Evolutionary conservation across 108 stramenopile genomes (phyloP), one percentile per base, ranked within the genome.

Genomic region (Skeletonema tropicum): DNA sequence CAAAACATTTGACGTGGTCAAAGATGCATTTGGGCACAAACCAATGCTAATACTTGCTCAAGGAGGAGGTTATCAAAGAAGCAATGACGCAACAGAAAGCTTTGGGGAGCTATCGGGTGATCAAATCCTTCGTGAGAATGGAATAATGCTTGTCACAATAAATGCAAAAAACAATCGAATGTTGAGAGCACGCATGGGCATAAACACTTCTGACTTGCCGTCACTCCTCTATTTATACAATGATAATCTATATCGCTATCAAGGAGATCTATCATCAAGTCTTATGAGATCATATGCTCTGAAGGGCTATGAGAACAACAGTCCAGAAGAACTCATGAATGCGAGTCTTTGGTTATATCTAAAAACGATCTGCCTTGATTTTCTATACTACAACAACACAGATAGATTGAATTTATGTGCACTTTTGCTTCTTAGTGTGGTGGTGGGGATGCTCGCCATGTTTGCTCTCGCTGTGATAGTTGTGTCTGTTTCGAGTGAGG

Each of bases 281-380:
- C 23, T 23, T 17, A 64, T 64, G 64, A 64, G 64, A 64, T 64
- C 64, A 19, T 64, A 64, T 38, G 64, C 64, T 10, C 32, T 64
- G 21, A 35, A 64, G 38, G 64, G 64, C 19, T 64, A 39, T 64
- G 38, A 64, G 19, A 64, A 64, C 32, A 35, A 64, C n/a, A 39
- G 41, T 17, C 39, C 38, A 41, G 64, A 64, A 64, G 1, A n/a
- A 39, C 21, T 64, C n/a, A 19, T 23, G 19, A 45, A 23, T 64
- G 64, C 31, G 17, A 64, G 64, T 19, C 19, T 19, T 10, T 39
- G 35, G 35, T 25, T 64, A 19, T 38, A 39, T 35, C 15, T 38
- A 10, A 41, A 64, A 2, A 41, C 64, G 19, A 64, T 39, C 5
- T 64, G 2, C 23, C 19, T 64, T 2, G 64, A 64, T 15, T 64